phyloP scores from a whole-genome alignment of 2,329 filamentous ascomycete genomes.

The Aureobasidium sp. region DNA sequence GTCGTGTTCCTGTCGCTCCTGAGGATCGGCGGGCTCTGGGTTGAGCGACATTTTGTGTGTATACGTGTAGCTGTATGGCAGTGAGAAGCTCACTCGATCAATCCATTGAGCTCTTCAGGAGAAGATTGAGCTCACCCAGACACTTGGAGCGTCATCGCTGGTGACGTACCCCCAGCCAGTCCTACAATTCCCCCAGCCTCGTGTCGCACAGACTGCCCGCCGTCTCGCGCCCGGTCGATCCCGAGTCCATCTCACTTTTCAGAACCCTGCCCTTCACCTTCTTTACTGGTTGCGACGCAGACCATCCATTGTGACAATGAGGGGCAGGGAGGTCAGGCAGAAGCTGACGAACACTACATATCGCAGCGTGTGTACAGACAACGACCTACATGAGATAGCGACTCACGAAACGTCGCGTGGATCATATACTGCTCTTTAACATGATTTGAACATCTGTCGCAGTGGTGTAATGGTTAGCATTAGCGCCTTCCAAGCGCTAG shows the following conservation, averaged over 20 bases:
- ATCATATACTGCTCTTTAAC: background rate
- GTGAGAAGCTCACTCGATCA: background rate
- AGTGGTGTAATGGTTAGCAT: slow-evolving; percentile 8
- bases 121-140: slow-evolving; percentile 7
- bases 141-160: background rate
- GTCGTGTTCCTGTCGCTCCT: slow-evolving; percentile 31
- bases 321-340: no score
- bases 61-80: background rate
- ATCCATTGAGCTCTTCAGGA: background rate
- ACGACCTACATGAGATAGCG: no score
- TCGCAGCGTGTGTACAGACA: no score
- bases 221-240: background rate
- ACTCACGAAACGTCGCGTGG: no score
- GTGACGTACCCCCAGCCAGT: background rate
- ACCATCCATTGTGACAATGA: no score
- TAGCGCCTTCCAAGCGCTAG: slow-evolving; percentile 4
- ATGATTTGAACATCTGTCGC: background rate
- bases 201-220: background rate
- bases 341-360: no score
- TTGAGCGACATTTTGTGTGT: slow-evolving; percentile 6
- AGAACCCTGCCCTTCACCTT: no score
- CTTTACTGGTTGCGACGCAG: no score
- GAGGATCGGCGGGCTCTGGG: slow-evolving; percentile 32
- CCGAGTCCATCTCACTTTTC: background rate
- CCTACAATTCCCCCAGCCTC: background rate